Evolutionary conservation across 495 filamentous ascomycete genomes (phyloP), one percentile per base, ranked within the genome.

Genomic region (Pyronema domesticum): DNA sequence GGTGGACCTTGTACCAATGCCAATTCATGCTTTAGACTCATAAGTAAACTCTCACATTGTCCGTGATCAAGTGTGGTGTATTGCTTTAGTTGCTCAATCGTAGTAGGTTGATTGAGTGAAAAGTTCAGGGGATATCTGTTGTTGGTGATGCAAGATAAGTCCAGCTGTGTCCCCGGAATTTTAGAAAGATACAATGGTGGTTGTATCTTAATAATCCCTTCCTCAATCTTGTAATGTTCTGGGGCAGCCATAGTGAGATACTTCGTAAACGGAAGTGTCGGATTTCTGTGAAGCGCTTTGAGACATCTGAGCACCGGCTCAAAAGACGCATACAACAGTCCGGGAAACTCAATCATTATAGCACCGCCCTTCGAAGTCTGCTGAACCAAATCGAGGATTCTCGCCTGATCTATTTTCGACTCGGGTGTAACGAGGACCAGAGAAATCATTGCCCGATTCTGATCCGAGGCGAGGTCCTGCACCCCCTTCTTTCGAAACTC

Each of bases 1-100:
- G 86, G 86, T 0, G 85, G 86, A 0, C 86, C 86, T 71, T 91
- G 83, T 34, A 89, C 83, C 0, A 87, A 68, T 6, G 77, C 77
- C 18, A 86, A 57, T 4, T 68, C 67, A 3, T 73, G 70, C 1
- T 69, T 72, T 3, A 93, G 68, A 13, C 77, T 69, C 30, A 72
- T 62, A 2, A 82, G 61, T 13, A 85, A 63, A 3, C 80, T 76
- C 0, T 62, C 42, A 11, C 73, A 73, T 61, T 93, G 63, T 9
- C 63, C 63, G 17, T 44, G 44, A 37, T 65, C 63, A 14, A 65
- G 46, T 13, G 62, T 59, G 3, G 63, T 65, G 19, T 54, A 46
- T 14, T 15, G 46, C 36, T 54, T 18, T 13, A 65, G 51, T 14
- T 55, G 51, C 14, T 18, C 39, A 6, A 55, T 35, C 1, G 23